These are phyloP conservation scores for Linum tenue DNA, from an alignment of 345 rosid genomes.

Conservation along the genomic window DNA sequence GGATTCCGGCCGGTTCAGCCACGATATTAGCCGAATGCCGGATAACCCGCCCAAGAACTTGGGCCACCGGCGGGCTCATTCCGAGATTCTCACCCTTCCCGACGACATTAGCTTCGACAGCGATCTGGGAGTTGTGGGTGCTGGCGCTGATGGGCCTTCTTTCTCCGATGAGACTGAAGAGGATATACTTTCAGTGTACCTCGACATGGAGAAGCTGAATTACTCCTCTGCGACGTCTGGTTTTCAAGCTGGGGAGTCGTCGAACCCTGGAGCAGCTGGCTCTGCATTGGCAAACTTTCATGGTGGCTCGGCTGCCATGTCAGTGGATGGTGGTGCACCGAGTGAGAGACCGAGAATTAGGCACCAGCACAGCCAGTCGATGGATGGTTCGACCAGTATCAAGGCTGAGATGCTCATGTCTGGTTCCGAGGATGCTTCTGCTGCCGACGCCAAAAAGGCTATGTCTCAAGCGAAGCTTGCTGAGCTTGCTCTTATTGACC, in stretches of 20 bases:
- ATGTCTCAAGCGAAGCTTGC: constrained; percentile 92
- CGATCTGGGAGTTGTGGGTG: constrained; percentile 79
- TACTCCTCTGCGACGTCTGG: constrained; percentile 58
- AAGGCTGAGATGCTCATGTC: constrained; percentile 79
- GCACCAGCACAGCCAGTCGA: constrained; percentile 88
- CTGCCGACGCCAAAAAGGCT: constrained; percentile 65
- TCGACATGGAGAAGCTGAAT: constrained; percentile 86
- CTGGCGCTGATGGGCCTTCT: constrained; percentile 47
- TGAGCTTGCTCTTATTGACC: constrained; percentile 92
- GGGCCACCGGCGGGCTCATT: constrained; percentile 95
- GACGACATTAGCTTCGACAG: constrained; percentile 85
- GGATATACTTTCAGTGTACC: constrained; percentile 66
- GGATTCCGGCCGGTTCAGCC: constrained; percentile 47
- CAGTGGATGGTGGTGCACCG: constrained; percentile 2
- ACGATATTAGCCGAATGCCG: constrained; percentile 76
- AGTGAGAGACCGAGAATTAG: constrained; percentile 72
- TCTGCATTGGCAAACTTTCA: constrained; percentile 23
- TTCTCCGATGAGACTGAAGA: constrained; percentile 83
- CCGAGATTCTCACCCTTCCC: constrained; percentile 84
- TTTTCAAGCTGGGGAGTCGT: constrained; percentile 54
- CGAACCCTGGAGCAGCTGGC: constrained; percentile 16
- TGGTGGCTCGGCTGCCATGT: constrained; percentile 12
- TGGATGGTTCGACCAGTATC: constrained; percentile 75
- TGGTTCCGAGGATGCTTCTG: constrained; percentile 46
- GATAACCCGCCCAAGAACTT: constrained; percentile 73